Evolutionary conservation across 129 eudicot genomes (phyloP).

Genomic region (Tanacetum coccineum): DNA sequence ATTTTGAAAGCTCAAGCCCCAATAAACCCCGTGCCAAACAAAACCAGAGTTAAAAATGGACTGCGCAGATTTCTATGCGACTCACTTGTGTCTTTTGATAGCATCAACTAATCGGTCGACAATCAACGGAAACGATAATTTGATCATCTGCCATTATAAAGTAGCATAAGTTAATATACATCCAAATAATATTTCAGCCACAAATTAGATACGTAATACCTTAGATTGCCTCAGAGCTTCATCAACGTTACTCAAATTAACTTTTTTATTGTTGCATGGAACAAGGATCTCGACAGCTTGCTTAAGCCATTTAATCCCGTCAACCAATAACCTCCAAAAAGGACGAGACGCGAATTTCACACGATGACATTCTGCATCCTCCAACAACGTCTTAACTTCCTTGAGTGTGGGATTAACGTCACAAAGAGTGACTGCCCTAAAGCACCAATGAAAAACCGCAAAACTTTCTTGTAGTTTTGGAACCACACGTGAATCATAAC

Average conservation of each 20-base stretch:
- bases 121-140: slow-evolving; percentile 43
- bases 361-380: slow-evolving; percentile 46
- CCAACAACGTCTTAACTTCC: slow-evolving; percentile 66
- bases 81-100: no score
- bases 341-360: slow-evolving; percentile 37
- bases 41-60: no score
- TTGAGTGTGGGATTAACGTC: no score
- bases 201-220: slow-evolving; percentile 33
- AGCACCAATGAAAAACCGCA: no score
- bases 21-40: no score
- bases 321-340: slow-evolving; percentile 45
- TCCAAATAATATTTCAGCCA: background rate
- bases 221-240: slow-evolving; percentile 49
- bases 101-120: no score
- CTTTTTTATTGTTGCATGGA: slow-evolving; percentile 36
- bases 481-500: no score
- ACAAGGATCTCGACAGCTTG: slow-evolving; percentile 55
- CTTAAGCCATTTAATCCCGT: slow-evolving; percentile 68
- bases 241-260: slow-evolving; percentile 53
- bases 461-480: no score
- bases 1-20: no score
- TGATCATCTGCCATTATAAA: slow-evolving; percentile 43
- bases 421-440: no score
- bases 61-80: no score
- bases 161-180: background rate